phyloP scores from a whole-genome alignment of 2,329 filamentous ascomycete genomes.

The Claviceps sp. region DNA sequence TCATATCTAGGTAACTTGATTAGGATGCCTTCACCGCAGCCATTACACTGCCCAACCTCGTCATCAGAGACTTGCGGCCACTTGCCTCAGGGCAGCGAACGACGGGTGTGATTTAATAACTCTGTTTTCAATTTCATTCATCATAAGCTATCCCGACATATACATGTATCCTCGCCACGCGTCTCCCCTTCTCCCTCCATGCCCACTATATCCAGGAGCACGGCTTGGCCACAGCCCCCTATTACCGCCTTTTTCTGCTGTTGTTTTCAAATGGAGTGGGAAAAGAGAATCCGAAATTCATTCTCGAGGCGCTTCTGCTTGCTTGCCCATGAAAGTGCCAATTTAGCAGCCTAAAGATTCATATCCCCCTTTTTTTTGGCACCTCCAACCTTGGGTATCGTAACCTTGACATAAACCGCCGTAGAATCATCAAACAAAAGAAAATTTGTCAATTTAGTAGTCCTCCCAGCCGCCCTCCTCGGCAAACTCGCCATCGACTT shows the following conservation, averaged over 20 bases:
- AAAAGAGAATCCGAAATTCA: background rate
- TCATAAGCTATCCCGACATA: background rate
- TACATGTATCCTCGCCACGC: background rate
- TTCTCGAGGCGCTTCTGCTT: background rate
- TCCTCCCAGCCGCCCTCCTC: slow-evolving; percentile 29
- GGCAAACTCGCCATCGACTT: slow-evolving; percentile 43
- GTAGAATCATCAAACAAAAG: background rate
- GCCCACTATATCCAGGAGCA: background rate
- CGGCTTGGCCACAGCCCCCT: background rate
- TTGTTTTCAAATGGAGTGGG: background rate
- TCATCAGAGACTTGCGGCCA: too few species aligned
- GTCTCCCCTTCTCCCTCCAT: background rate
- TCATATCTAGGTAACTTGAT: too few species aligned
- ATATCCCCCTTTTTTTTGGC: background rate
- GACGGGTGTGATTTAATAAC: background rate
- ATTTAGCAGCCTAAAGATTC: background rate
- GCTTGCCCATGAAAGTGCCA: background rate
- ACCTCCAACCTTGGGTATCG: slow-evolving; percentile 1
- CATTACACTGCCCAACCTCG: background rate
- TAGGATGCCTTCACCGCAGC: background rate
- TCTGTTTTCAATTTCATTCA: background rate
- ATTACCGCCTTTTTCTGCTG: background rate
- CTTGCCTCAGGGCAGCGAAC: too few species aligned
- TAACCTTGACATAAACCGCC: slow-evolving; percentile 1
- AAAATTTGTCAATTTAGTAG: slow-evolving; percentile 3